Evolutionary conservation across 2,329 filamentous ascomycete species (phyloP).

Genomic region (Trichoderma endophyticum): DNA sequence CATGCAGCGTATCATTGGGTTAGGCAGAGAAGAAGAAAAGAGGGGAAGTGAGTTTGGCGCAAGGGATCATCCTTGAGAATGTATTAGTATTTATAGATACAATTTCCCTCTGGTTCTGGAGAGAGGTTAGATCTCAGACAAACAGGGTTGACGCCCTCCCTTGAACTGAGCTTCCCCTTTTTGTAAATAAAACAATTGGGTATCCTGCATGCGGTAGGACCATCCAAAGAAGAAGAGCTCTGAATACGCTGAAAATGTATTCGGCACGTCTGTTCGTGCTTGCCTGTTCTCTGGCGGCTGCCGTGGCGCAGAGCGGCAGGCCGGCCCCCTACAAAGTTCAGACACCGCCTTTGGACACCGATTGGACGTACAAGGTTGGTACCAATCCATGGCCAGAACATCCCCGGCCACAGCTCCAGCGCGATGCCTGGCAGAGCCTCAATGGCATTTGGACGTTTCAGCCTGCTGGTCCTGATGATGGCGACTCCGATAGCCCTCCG

Average conservation of each 20-base stretch:
- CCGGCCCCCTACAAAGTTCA: conserved; percentile 35
- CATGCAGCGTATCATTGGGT: conserved; percentile 14
- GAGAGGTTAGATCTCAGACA: background rate
- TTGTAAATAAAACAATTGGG: background rate
- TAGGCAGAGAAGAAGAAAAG: background rate
- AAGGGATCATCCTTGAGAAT: background rate
- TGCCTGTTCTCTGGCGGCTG: background rate
- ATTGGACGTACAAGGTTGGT: conserved; percentile 52
- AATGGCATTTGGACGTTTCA: conserved; percentile 59
- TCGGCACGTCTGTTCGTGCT: background rate
- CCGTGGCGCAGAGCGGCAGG: background rate
- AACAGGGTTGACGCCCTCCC: background rate
- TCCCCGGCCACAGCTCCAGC: conserved; percentile 54
- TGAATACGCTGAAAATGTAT: background rate
- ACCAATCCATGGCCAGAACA: conserved; percentile 56
- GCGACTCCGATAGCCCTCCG: conserved; percentile 20
- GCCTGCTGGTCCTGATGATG: conserved; percentile 27
- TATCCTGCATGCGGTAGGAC: background rate
- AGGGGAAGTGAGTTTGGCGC: background rate
- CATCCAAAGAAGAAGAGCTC: background rate
- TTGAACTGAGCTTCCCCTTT: background rate
- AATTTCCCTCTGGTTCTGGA: background rate
- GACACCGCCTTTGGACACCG: conserved; percentile 45
- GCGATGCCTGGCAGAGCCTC: conserved; percentile 52
- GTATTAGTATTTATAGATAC: background rate